Percentiles rank a stretch among this genome's conserved stretches.
Conservation (phyloP, 768 basidiomycete species). For the Russula brevipes region DNA sequence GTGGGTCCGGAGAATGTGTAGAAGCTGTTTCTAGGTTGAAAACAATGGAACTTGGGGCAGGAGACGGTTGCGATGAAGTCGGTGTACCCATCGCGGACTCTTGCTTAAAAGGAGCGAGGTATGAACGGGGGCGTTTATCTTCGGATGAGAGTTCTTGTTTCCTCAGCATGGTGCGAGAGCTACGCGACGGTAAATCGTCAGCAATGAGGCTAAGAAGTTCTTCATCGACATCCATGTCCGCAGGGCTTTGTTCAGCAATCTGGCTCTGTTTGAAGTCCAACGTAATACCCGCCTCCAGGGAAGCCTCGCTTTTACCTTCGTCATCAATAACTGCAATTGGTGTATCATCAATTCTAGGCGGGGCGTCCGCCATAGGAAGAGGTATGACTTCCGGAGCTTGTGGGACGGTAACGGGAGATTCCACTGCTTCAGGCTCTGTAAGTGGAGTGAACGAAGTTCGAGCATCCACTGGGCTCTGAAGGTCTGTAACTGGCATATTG, state of each 20-base stretch:
- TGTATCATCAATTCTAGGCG: not conserved
- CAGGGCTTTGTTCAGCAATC: constrained; percentile 29
- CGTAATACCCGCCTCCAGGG: not conserved
- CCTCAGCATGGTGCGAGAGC: constrained; percentile 20
- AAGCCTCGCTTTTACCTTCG: constrained; percentile 2
- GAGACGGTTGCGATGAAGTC: constrained; percentile 16
- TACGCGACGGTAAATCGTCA: constrained; percentile 28
- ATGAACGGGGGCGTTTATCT: not conserved
- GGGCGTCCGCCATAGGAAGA: not conserved
- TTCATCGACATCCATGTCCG: constrained; percentile 54
- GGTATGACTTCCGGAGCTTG: not conserved
- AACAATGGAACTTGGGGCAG: constrained; percentile 21
- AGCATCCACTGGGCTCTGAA: not conserved
- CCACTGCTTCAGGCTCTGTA: not conserved
- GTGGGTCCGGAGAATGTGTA: constrained; percentile 43
- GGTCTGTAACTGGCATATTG: not conserved
- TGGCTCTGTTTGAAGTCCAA: not conserved
- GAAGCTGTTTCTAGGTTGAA: constrained; percentile 43
- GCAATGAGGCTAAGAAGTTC: constrained; percentile 69
- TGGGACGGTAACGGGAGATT: not conserved
- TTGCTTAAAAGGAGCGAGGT: not conserved
- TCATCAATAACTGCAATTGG: not conserved
- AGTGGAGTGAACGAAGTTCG: not conserved
- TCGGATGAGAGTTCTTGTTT: constrained; percentile 5
- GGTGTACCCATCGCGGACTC: constrained; percentile 13